These are phyloP conservation scores for Micromonas pusilla DNA, from an alignment of 139 green algal species.

Conservation along the genomic window DNA sequence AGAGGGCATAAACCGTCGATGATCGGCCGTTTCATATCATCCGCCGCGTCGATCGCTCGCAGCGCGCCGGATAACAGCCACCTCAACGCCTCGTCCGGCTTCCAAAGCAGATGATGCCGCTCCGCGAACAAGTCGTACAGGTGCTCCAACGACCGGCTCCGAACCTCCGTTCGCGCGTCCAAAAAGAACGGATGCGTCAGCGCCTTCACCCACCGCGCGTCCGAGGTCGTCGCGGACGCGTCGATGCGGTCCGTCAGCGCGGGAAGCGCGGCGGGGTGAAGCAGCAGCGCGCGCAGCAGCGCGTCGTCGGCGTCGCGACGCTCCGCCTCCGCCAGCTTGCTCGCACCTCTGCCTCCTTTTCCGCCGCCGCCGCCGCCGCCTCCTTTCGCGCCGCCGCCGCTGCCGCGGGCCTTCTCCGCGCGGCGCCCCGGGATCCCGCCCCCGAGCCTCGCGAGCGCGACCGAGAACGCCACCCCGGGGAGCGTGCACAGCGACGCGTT, in stretches of 20 bases:
- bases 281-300: constrained; percentile 62
- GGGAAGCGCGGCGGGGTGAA: constrained; percentile 64
- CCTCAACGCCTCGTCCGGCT: constrained; percentile 53
- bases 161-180: constrained; percentile 32
- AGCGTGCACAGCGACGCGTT: constrained; percentile 48
- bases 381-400: not conserved
- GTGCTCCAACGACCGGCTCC: constrained; percentile 56
- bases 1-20: not conserved
- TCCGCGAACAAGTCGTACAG: constrained; percentile 74
- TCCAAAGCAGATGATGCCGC: constrained; percentile 73
- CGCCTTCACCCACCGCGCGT: constrained; percentile 50
- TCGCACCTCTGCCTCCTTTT: not conserved
- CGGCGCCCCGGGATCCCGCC: too few species aligned
- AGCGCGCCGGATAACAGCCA: constrained; percentile 41
- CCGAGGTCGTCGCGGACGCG: constrained; percentile 31
- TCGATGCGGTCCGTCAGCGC: constrained; percentile 54
- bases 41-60: not conserved
- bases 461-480: constrained; percentile 64
- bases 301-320: constrained; percentile 32
- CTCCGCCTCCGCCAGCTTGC: not conserved
- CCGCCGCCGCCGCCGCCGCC: too few species aligned
- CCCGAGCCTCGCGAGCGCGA: constrained; percentile 50
- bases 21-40: not conserved
- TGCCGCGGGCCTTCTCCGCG: not conserved
- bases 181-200: constrained; percentile 52